A percentile compares a stretch with the other conserved stretches of the same genome.
Conservation (phyloP, 2,329 filamentous ascomycete genomes). For the Xylaria sp. region DNA sequence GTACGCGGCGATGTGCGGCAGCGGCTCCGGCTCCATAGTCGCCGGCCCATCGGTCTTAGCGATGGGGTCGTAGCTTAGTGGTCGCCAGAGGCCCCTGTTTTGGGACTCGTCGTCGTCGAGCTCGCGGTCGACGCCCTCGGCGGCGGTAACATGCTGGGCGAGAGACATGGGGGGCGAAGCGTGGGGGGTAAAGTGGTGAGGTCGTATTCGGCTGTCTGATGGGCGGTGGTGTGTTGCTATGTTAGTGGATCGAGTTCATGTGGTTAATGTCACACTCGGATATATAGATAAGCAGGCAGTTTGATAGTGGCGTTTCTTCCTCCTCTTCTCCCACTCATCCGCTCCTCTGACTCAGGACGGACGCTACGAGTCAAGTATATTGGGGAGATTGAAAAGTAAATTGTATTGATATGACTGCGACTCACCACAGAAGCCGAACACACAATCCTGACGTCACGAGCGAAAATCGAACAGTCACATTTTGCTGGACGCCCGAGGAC, state of each 20-base stretch:
- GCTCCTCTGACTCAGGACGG: background rate
- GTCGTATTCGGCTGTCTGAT: no score
- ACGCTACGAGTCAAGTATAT: background rate
- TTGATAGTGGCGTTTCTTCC: background rate
- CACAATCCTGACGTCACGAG: background rate
- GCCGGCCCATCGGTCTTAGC: slow-evolving; percentile 32
- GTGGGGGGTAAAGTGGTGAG: background rate
- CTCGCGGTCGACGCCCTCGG: slow-evolving; percentile 46
- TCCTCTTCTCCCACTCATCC: background rate
- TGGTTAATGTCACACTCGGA: background rate
- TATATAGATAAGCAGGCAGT: background rate
- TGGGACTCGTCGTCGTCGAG: slow-evolving; percentile 25
- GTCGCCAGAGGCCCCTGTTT: slow-evolving; percentile 32
- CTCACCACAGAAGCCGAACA: no score
- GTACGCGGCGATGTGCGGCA: slow-evolving; percentile 38
- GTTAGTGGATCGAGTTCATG: background rate
- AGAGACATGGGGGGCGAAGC: slow-evolving; percentile 42
- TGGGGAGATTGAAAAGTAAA: background rate
- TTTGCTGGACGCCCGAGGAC: background rate
- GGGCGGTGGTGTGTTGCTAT: background rate
- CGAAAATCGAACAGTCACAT: background rate
- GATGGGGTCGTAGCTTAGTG: slow-evolving; percentile 36
- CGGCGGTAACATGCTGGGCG: slow-evolving; percentile 46
- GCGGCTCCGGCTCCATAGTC: slow-evolving; percentile 30
- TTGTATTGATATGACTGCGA: background rate